Evolutionary conservation across 768 basidiomycete genomes (phyloP).

Genomic region (Trametes gibbosa): DNA sequence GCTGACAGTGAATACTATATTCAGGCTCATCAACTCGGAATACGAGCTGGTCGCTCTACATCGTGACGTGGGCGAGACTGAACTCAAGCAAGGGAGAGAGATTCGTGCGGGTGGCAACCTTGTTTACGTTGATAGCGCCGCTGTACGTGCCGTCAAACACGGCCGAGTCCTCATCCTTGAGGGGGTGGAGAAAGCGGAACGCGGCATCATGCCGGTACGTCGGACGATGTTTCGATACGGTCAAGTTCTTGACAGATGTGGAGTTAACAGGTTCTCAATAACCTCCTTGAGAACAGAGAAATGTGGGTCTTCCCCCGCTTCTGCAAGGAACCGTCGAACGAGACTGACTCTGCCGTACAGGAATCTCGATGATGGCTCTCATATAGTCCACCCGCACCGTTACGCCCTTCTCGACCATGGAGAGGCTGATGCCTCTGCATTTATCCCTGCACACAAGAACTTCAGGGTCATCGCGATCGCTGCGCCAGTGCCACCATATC

Average conservation of each 20-base stretch:
- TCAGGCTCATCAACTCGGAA: slow-evolving; percentile 53
- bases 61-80: slow-evolving; percentile 69
- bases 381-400: slow-evolving; percentile 64
- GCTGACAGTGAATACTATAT: background rate
- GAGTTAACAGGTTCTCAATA: slow-evolving; percentile 46
- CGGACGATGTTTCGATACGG: background rate
- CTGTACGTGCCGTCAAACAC: slow-evolving; percentile 63
- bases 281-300: slow-evolving; percentile 69
- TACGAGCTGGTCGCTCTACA: slow-evolving; percentile 69
- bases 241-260: background rate
- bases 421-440: slow-evolving; percentile 27
- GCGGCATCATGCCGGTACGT: slow-evolving; percentile 69
- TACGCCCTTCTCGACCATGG: slow-evolving; percentile 45
- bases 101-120: slow-evolving; percentile 59
- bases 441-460: slow-evolving; percentile 64
- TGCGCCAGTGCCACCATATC: slow-evolving; percentile 66
- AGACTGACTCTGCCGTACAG: slow-evolving; percentile 28
- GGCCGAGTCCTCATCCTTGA: slow-evolving; percentile 65
- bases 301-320: slow-evolving; percentile 40
- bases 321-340: background rate
- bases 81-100: slow-evolving; percentile 68
- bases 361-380: slow-evolving; percentile 69
- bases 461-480: slow-evolving; percentile 70
- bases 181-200: slow-evolving; percentile 70
- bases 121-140: slow-evolving; percentile 66